phyloP scores from a whole-genome alignment of 1,139 yeast species.

The Nakaseomyces kungkrabaensis region DNA sequence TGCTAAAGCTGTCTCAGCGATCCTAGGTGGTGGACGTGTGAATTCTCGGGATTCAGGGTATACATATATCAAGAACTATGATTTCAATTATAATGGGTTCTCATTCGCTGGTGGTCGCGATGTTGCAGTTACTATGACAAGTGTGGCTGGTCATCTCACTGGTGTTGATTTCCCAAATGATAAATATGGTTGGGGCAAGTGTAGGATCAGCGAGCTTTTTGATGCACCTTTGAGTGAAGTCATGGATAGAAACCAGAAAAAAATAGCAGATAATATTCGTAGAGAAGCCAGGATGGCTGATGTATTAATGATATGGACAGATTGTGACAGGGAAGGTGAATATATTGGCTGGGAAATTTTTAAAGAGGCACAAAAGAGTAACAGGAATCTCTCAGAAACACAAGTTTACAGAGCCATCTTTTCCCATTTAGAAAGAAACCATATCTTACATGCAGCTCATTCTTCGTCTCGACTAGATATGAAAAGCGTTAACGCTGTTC shows the following conservation, averaged over 20 bases:
- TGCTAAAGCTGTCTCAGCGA: slow-evolving; percentile 72
- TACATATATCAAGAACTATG: slow-evolving; percentile 72
- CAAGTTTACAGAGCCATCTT: slow-evolving; percentile 66
- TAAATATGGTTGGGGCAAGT: slow-evolving; percentile 53
- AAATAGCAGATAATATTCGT: slow-evolving; percentile 60
- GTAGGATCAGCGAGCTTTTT: slow-evolving; percentile 57
- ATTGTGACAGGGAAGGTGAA: slow-evolving; percentile 98
- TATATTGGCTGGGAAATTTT: slow-evolving; percentile 83
- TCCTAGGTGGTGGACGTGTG: slow-evolving; percentile 64
- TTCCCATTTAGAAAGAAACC: slow-evolving; percentile 74
- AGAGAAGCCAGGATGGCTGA: slow-evolving; percentile 53
- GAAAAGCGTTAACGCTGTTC: slow-evolving; percentile 72
- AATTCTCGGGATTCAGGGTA: slow-evolving; percentile 41
- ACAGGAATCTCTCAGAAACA: slow-evolving; percentile 34
- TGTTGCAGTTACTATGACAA: slow-evolving; percentile 75
- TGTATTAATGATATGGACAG: slow-evolving; percentile 89
- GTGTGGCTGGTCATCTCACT: slow-evolving; percentile 80
- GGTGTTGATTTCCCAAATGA: slow-evolving; percentile 50
- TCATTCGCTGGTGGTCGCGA: slow-evolving; percentile 41
- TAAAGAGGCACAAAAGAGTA: slow-evolving; percentile 53
- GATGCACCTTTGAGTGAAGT: slow-evolving; percentile 51
- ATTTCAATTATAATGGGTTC: slow-evolving; percentile 52
- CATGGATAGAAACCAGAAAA: slow-evolving; percentile 34
- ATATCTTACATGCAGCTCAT: slow-evolving; percentile 64
- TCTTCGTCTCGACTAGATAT: slow-evolving; percentile 56